Conservation (phyloP, 495 filamentous ascomycete species). For the Pseudomonodictys pantanalensis region DNA sequence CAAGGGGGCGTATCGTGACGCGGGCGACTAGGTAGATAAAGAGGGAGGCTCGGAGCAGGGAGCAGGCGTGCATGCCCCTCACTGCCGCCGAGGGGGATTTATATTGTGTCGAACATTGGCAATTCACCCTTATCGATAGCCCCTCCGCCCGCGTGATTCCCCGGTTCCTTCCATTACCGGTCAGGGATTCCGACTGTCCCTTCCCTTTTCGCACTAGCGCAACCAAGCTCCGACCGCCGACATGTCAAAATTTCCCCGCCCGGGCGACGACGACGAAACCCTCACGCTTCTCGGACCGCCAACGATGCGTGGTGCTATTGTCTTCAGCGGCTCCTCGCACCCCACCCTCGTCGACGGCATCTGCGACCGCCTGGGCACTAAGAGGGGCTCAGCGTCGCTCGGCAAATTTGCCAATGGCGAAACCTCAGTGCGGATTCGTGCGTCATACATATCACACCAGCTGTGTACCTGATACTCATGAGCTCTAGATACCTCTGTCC, state of each 20-base stretch:
- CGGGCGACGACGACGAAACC: background rate
- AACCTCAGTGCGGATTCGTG: constrained; percentile 86
- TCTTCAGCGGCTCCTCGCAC: constrained; percentile 70
- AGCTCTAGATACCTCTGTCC: constrained; percentile 65
- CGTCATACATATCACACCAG: constrained; percentile 14
- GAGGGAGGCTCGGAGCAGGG: too few species aligned
- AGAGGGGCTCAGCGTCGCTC: constrained; percentile 61
- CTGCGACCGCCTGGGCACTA: constrained; percentile 68
- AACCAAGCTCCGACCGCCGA: constrained; percentile 7
- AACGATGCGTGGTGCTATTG: constrained; percentile 65
- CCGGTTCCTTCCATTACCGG: background rate
- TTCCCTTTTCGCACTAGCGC: too few species aligned
- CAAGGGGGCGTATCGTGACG: too few species aligned
- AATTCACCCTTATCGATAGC: background rate
- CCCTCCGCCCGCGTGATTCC: background rate
- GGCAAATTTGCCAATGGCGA: constrained; percentile 85
- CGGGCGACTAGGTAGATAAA: too few species aligned
- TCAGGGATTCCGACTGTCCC: background rate
- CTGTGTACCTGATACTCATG: background rate
- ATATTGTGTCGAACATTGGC: background rate
- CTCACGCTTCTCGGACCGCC: constrained; percentile 10
- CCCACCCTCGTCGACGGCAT: constrained; percentile 66
- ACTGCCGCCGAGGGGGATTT: background rate
- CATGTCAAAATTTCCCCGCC: background rate
- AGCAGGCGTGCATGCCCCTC: background rate